Conservation (phyloP, 164 flowering plant species). For the Aristolochia californica region DNA sequence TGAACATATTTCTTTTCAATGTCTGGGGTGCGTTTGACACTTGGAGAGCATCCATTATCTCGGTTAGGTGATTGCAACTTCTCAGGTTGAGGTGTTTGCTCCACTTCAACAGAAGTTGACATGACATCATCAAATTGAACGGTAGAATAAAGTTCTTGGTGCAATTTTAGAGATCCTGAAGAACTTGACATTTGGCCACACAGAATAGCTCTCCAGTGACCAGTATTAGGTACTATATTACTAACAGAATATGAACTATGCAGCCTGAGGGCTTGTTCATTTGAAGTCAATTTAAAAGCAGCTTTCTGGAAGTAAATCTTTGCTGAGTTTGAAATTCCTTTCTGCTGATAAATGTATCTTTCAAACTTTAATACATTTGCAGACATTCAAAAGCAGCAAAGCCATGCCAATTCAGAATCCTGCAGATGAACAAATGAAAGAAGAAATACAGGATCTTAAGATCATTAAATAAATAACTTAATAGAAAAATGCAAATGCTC, state of each 20-base stretch:
- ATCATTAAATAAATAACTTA: too few relatives aligned
- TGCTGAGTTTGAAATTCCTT: too few relatives aligned
- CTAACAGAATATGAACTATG: not conserved
- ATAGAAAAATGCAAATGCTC: too few relatives aligned
- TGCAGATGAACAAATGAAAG: too few relatives aligned
- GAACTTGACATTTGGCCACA: constrained; percentile 13
- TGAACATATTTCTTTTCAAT: constrained; percentile 94
- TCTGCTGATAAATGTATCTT: too few relatives aligned
- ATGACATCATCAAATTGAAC: constrained; percentile 15
- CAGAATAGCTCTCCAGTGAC: constrained; percentile 9
- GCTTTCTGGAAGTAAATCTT: too few relatives aligned
- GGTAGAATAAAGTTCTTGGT: constrained; percentile 3
- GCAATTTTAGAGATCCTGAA: not conserved
- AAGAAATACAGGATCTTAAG: too few relatives aligned
- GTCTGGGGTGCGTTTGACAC: constrained; percentile 62
- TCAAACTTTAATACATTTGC: too few relatives aligned
- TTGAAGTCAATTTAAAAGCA: too few relatives aligned
- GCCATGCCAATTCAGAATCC: too few relatives aligned
- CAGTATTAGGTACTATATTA: not conserved
- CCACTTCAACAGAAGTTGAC: constrained; percentile 13
- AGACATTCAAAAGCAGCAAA: too few relatives aligned
- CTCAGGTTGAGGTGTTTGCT: constrained; percentile 14
- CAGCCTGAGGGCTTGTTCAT: not conserved
- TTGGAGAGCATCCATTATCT: constrained; percentile 13
- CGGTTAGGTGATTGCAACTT: constrained; percentile 9